These are phyloP conservation scores for Papiliotrema nemorosa DNA, from an alignment of 1,284 basidiomycete genomes.

Conservation along the genomic window DNA sequence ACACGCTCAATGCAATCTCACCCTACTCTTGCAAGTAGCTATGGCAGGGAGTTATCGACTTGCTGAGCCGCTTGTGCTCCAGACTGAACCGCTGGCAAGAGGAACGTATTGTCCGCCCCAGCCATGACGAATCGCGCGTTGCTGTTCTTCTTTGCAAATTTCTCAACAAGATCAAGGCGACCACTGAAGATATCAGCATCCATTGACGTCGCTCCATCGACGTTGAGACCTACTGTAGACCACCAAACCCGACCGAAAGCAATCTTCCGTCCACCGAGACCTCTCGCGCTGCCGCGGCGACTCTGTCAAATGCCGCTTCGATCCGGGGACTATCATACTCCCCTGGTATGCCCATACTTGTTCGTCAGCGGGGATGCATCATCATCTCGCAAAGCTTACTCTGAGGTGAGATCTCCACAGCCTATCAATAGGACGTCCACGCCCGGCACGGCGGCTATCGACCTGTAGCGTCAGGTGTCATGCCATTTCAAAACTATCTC, in stretches of 20 bases:
- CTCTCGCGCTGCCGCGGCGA: slow-evolving; percentile 12
- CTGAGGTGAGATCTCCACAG: slow-evolving; percentile 13
- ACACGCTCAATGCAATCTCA: too few relatives aligned
- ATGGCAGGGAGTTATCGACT: too few relatives aligned
- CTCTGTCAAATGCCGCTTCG: slow-evolving; percentile 11
- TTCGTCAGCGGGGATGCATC: not conserved
- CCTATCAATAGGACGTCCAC: slow-evolving; percentile 21
- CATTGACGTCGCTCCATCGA: not conserved
- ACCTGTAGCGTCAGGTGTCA: slow-evolving; percentile 4
- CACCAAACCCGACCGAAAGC: slow-evolving; percentile 17
- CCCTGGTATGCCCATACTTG: slow-evolving; percentile 22
- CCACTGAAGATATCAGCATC: slow-evolving; percentile 6
- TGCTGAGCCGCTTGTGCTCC: slow-evolving; percentile 4
- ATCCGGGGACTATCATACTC: slow-evolving; percentile 15
- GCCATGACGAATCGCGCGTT: slow-evolving; percentile 20
- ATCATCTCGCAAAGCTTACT: slow-evolving; percentile 8
- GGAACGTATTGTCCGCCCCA: slow-evolving; percentile 16
- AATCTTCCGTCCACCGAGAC: slow-evolving; percentile 13
- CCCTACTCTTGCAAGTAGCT: too few relatives aligned
- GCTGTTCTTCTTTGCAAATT: slow-evolving; percentile 9
- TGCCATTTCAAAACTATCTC: not conserved
- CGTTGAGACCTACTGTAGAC: slow-evolving; percentile 18
- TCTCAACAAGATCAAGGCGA: slow-evolving; percentile 19
- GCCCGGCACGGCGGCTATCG: slow-evolving; percentile 20
- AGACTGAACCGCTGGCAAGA: slow-evolving; percentile 10